These are phyloP conservation scores for Scheffersomyces titani DNA, from an alignment of 1,139 yeast species.

Conservation along the genomic window DNA sequence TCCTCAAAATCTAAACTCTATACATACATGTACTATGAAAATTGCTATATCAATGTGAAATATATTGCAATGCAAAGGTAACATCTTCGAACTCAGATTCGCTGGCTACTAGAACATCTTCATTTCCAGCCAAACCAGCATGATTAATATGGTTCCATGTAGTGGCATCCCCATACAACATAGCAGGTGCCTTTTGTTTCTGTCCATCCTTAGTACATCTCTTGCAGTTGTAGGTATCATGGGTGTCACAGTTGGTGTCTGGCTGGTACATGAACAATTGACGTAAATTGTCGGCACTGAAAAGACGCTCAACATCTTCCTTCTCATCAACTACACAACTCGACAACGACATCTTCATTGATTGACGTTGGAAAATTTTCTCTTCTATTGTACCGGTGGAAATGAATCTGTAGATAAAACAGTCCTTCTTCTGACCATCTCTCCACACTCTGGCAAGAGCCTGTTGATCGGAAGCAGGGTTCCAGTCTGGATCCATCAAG, in stretches of 20 bases:
- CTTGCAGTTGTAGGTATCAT: constrained; percentile 86
- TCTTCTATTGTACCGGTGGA: constrained; percentile 96
- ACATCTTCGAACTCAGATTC: constrained; percentile 72
- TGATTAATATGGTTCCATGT: constrained; percentile 93
- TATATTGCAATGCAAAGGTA: constrained; percentile 88
- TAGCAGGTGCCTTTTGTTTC: constrained; percentile 67
- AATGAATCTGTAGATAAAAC: constrained; percentile 90
- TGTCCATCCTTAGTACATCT: constrained; percentile 69
- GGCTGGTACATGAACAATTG: constrained; percentile 74
- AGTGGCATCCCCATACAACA: constrained; percentile 97
- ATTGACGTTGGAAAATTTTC: constrained; percentile 92
- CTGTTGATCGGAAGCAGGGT: constrained; percentile 98
- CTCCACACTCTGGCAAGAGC: constrained; percentile 99
- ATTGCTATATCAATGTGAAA: constrained; percentile 57
- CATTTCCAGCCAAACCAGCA: constrained; percentile 58
- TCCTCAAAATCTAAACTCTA: not conserved
- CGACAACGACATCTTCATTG: constrained; percentile 91
- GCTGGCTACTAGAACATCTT: constrained; percentile 74
- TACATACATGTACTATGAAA: not conserved
- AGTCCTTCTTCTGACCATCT: constrained; percentile 97
- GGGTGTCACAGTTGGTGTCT: constrained; percentile 82
- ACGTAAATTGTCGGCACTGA: constrained; percentile 77
- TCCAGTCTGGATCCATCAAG: constrained; percentile 96
- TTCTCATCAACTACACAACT: constrained; percentile 97
- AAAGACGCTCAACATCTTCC: constrained; percentile 90